Percentiles rank a stretch among this genome's conserved stretches.
These are phyloP conservation scores for Pythium rishiriense DNA, from an alignment of 352 stramenopile genomes.

Conservation along the genomic window DNA sequence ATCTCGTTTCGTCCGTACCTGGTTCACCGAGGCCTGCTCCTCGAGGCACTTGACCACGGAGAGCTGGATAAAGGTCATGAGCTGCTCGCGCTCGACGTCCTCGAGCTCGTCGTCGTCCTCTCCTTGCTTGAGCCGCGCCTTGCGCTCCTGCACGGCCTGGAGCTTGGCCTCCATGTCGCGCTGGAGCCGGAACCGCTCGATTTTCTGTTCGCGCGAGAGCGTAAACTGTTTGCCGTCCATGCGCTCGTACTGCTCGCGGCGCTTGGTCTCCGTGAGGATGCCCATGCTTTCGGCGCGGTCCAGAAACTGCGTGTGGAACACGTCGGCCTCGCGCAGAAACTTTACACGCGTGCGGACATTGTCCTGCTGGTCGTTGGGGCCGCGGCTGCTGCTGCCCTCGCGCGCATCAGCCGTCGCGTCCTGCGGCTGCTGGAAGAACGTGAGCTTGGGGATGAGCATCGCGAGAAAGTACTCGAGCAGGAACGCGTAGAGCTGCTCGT, in stretches of 20 bases:
- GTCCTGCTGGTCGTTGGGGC: constrained; percentile 47
- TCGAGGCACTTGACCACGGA: constrained; percentile 77
- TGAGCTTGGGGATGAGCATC: constrained; percentile 75
- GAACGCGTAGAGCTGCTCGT: constrained; percentile 78
- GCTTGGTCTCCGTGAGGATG: constrained; percentile 67
- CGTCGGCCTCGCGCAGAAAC: constrained; percentile 68
- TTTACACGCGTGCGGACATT: constrained; percentile 68
- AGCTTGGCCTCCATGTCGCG: constrained; percentile 77
- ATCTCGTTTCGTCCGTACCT: constrained; percentile 26
- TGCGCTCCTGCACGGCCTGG: constrained; percentile 47
- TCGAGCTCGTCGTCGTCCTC: constrained; percentile 64
- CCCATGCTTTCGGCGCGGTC: constrained; percentile 63
- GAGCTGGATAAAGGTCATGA: constrained; percentile 82
- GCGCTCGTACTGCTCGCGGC: constrained; percentile 74
- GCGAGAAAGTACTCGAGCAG: constrained; percentile 82
- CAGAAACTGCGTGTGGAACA: constrained; percentile 78
- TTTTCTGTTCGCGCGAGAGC: constrained; percentile 76
- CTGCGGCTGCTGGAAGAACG: constrained; percentile 54
- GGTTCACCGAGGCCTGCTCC: constrained; percentile 69
- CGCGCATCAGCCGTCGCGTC: not conserved
- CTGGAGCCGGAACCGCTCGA: constrained; percentile 79
- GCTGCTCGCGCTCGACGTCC: constrained; percentile 79
- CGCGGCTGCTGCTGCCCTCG: not conserved
- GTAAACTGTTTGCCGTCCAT: constrained; percentile 67
- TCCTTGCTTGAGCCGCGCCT: constrained; percentile 40